Conservation (phyloP, 1,284 basidiomycete species). For the Sphaerobolus stellatus region DNA sequence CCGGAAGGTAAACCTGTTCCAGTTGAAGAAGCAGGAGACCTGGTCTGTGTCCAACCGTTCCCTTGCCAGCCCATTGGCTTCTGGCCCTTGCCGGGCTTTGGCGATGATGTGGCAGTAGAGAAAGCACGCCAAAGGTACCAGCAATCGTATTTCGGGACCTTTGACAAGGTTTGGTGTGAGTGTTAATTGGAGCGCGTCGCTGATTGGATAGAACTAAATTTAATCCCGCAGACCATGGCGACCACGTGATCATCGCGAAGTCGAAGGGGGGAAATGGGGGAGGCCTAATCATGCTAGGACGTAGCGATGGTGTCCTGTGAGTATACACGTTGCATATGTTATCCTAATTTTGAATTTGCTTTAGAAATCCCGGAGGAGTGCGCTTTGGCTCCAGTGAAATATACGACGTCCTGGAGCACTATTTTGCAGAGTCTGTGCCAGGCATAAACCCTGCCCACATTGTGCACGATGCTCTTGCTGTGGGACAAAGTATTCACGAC, state of each 20-base stretch:
- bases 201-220: constrained; percentile 15
- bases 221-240: constrained; percentile 60
- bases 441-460: constrained; percentile 36
- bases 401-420: constrained; percentile 77
- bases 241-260: constrained; percentile 69
- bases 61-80: constrained; percentile 86
- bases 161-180: constrained; percentile 73
- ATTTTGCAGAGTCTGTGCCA: constrained; percentile 39
- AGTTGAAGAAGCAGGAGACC: constrained; percentile 57
- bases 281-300: constrained; percentile 81
- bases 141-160: constrained; percentile 77
- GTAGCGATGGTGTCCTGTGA: constrained; percentile 79
- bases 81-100: constrained; percentile 74
- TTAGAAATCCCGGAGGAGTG: constrained; percentile 79
- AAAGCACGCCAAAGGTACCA: constrained; percentile 64
- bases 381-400: constrained; percentile 85
- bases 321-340: constrained; percentile 28
- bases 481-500: constrained; percentile 69
- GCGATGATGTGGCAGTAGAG: constrained; percentile 52
- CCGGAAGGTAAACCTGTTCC: constrained; percentile 44
- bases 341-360: constrained; percentile 12
- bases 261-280: constrained; percentile 69
- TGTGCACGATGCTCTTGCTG: constrained; percentile 72
- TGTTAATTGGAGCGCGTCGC: constrained; percentile 20
- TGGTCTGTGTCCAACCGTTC: constrained; percentile 79